Evolutionary conservation across 2,329 filamentous ascomycete genomes (phyloP).

Genomic region (Penicillium expansum): DNA sequence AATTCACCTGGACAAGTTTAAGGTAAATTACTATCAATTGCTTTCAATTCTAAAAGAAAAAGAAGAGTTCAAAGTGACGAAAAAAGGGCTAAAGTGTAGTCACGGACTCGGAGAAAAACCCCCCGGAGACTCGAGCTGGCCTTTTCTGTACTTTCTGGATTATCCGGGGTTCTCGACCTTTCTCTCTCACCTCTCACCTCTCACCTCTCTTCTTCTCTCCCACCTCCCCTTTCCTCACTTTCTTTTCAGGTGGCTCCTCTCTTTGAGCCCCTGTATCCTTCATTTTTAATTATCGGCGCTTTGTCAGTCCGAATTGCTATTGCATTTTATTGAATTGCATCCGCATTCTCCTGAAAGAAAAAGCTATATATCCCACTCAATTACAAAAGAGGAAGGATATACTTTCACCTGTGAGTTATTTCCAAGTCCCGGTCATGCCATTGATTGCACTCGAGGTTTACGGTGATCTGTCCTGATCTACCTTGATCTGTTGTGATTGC

Average conservation of each 20-base stretch:
- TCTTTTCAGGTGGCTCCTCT: slow-evolving; percentile 15
- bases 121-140: slow-evolving; percentile 29
- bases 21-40: not conserved
- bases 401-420: slow-evolving; percentile 8
- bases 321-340: slow-evolving; percentile 7
- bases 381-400: not conserved
- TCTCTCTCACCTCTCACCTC: slow-evolving; percentile 11
- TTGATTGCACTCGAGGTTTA: not conserved
- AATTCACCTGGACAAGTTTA: not conserved
- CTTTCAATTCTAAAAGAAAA: not conserved
- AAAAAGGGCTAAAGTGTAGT: not conserved
- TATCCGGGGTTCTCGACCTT: slow-evolving; percentile 24
- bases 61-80: not conserved
- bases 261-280: slow-evolving; percentile 18
- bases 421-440: not conserved
- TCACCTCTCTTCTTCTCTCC: slow-evolving; percentile 18
- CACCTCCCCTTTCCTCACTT: slow-evolving; percentile 13
- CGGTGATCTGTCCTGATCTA: not conserved
- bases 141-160: slow-evolving; percentile 23
- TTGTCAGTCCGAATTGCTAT: slow-evolving; percentile 7
- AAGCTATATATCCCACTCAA: slow-evolving; percentile 5
- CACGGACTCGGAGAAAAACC: slow-evolving; percentile 26
- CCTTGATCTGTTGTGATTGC: not conserved
- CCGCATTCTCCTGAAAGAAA: slow-evolving; percentile 6
- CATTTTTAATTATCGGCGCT: slow-evolving; percentile 19